These are phyloP conservation scores for Mycena sanguinolenta DNA, from an alignment of 768 basidiomycete genomes.

Conservation along the genomic window DNA sequence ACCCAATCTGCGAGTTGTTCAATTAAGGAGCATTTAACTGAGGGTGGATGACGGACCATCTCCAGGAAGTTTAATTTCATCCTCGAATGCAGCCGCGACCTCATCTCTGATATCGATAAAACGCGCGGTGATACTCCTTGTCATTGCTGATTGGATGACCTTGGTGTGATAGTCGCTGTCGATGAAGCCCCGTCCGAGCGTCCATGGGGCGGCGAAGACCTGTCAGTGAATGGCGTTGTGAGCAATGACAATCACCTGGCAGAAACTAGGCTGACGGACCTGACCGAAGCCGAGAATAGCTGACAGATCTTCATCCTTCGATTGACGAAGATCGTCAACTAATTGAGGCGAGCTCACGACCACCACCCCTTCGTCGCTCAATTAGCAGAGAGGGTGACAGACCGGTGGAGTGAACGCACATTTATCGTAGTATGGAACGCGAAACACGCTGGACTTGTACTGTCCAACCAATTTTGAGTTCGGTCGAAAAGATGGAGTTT, in stretches of 20 bases:
- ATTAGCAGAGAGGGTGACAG: background rate
- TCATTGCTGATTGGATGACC: conserved; percentile 35
- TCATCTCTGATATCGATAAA: conserved; percentile 39
- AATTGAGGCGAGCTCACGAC: conserved; percentile 57
- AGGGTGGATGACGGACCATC: no score
- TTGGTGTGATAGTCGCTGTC: conserved; percentile 31
- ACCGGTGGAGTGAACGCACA: background rate
- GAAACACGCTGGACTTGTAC: background rate
- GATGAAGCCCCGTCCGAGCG: conserved; percentile 16
- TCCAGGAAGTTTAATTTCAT: conserved; percentile 18
- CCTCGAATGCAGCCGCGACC: conserved; percentile 35
- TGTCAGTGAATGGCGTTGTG: background rate
- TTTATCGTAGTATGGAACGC: background rate
- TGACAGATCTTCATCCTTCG: conserved; percentile 47
- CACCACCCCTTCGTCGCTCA: conserved; percentile 58
- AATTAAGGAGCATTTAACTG: no score
- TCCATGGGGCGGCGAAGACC: conserved; percentile 13
- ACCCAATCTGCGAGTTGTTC: background rate
- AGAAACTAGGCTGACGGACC: conserved; percentile 28
- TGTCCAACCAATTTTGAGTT: background rate
- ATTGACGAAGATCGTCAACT: conserved; percentile 63
- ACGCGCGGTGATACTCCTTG: conserved; percentile 32
- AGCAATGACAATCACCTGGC: background rate
- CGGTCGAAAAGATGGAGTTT: no score
- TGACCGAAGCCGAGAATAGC: conserved; percentile 37